Base-by-base conservation (phyloP, 352 stramenopile genomes). In the Pythium volutum region DNA sequence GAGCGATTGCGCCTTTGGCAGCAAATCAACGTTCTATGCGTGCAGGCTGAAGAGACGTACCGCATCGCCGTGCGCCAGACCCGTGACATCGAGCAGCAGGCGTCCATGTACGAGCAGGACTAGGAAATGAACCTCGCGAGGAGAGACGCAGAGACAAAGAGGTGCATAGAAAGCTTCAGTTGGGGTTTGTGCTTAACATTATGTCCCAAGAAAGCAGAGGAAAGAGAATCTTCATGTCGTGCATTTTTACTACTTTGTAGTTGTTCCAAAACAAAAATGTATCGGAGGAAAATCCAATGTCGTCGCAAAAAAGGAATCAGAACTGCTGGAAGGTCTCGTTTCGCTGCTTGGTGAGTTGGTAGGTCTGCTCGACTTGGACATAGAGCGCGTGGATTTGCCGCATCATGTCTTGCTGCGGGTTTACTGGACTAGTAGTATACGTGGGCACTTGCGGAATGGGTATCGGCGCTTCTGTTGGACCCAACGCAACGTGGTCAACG, bases 11-110 rank as follows among this genome's bases (percentile, higher is more conserved):
- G 43, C 9, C 42, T 61, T 1, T 61, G 54, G 54, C 14, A 53
- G 27, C 54, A 61, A 42, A 61, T 61, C 42, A 61, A 61, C 22
- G 20, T 26, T 4, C 22, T 61, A 29, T 61, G 54, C 41, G 10
- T 53, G 18, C 41, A 61, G 43, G 54, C 42, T 5, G 54, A 61
- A n/a, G 29, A 53, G 43, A 61, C 54, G 2, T 61, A 61, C 41
- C 42, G 22, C 2, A 34, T 59, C 11, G 39, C 53, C 8, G n/a
- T 50, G 39, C 34, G 29, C 1, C 53, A 59, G 39, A 59, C 48
- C 1, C 29, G n/a, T 1, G 27, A 12, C 9, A 55, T 55, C 46
- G 22, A 29, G 5, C 23, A 53, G 46, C 46, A 53, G 20, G 23
- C 27, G 46, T 25, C 31, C 26, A 6, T 15, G 8, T 23, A 39